These are phyloP conservation scores for Hypsizygus marmoreus DNA, from an alignment of 768 basidiomycete genomes.

Conservation along the genomic window DNA sequence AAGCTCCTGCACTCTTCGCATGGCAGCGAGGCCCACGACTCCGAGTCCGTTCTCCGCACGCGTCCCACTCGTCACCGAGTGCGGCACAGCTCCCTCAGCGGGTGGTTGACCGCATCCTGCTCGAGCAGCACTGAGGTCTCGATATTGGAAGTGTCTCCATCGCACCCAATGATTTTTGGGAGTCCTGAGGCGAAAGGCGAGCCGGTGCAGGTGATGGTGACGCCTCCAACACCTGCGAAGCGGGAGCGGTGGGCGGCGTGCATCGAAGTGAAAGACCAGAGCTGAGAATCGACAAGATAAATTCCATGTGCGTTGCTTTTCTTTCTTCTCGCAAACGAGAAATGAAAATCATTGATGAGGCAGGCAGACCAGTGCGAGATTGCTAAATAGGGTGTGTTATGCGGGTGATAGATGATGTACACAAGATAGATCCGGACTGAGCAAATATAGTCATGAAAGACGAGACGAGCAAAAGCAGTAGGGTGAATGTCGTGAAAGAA, in stretches of 20 bases:
- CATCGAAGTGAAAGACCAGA: too few relatives aligned
- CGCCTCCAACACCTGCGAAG: conserved; percentile 33
- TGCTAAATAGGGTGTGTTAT: too few relatives aligned
- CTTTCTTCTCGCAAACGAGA: too few relatives aligned
- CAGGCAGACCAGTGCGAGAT: too few relatives aligned
- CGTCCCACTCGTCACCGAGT: not conserved
- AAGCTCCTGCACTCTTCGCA: not conserved
- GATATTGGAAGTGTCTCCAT: conserved; percentile 30
- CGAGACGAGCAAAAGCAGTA: not conserved
- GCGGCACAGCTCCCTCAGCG: not conserved
- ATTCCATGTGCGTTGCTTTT: too few relatives aligned
- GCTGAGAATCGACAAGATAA: too few relatives aligned
- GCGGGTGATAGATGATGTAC: conserved; percentile 9
- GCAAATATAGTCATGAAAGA: not conserved
- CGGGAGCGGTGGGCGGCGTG: not conserved
- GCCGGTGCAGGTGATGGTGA: conserved; percentile 30
- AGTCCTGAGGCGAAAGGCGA: conserved; percentile 17
- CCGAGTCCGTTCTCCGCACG: not conserved
- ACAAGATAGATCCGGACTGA: conserved; percentile 9
- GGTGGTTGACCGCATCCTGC: conserved; percentile 10
- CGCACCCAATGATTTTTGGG: conserved; percentile 30
- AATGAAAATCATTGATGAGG: too few relatives aligned
- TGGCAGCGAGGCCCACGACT: not conserved
- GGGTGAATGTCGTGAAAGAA: conserved; percentile 3
- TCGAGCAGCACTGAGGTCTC: conserved; percentile 7